Evolutionary conservation across 1,284 basidiomycete species (phyloP).

Genomic region (Wolfiporia cocos): DNA sequence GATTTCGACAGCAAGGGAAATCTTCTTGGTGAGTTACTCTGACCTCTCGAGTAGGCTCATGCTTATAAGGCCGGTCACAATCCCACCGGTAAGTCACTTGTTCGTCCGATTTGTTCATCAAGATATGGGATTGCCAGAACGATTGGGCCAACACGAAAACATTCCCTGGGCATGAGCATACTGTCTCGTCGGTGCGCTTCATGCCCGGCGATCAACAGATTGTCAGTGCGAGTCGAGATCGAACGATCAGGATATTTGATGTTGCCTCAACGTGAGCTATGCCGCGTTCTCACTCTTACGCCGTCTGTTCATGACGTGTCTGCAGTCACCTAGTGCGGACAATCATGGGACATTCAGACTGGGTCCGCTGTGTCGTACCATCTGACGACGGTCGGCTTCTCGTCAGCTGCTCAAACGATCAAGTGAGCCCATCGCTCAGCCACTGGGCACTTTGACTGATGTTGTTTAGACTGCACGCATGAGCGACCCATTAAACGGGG

Average conservation of each 20-base stretch:
- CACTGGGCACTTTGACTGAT: not conserved
- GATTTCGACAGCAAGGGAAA: slow-evolving; percentile 70
- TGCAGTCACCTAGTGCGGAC: slow-evolving; percentile 53
- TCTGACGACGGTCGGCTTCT: slow-evolving; percentile 55
- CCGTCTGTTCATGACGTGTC: not conserved
- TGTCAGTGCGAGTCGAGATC: slow-evolving; percentile 67
- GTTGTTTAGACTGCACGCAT: slow-evolving; percentile 52
- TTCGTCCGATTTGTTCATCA: slow-evolving; percentile 74
- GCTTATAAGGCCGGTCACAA: too few species aligned
- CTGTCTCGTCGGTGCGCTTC: slow-evolving; percentile 67
- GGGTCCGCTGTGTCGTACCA: slow-evolving; percentile 61
- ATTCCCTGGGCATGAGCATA: slow-evolving; percentile 74
- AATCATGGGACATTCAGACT: slow-evolving; percentile 59
- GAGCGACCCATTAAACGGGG: slow-evolving; percentile 56
- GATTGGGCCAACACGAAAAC: slow-evolving; percentile 73
- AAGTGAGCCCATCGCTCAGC: slow-evolving; percentile 35
- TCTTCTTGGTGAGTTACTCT: slow-evolving; percentile 47
- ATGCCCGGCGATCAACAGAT: slow-evolving; percentile 65
- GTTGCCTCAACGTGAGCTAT: slow-evolving; percentile 53
- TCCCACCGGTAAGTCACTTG: slow-evolving; percentile 68
- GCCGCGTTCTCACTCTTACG: not conserved
- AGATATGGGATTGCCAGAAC: slow-evolving; percentile 72
- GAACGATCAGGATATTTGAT: slow-evolving; percentile 71
- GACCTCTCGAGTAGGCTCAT: too few species aligned
- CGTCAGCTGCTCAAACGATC: slow-evolving; percentile 65